Evolutionary conservation across 176 grass and related monocot species (phyloP).

Genomic region (Oryza glumipatula): DNA sequence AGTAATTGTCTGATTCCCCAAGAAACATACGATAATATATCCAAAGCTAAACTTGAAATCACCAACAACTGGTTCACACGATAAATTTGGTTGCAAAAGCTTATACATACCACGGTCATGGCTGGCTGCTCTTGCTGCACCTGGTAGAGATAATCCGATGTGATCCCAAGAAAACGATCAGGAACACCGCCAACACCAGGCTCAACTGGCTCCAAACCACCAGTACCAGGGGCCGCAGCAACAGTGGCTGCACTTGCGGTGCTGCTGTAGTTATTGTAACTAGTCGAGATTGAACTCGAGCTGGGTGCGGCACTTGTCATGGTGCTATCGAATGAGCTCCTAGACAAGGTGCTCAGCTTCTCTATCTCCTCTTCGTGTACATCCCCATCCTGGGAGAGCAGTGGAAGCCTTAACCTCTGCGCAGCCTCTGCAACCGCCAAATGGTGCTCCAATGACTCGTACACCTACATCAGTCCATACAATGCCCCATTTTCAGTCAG

Average conservation of each 20-base stretch:
- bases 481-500: background rate
- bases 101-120: slow-evolving; percentile 66
- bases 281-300: slow-evolving; percentile 61
- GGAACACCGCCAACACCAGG: slow-evolving; percentile 79
- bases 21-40: no score
- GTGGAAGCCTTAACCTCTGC: slow-evolving; percentile 87
- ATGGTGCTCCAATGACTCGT: slow-evolving; percentile 88
- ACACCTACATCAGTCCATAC: slow-evolving; percentile 51
- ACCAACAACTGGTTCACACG: background rate
- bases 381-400: slow-evolving; percentile 83
- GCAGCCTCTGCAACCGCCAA: slow-evolving; percentile 69
- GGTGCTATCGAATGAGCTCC: slow-evolving; percentile 81
- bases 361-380: slow-evolving; percentile 86
- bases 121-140: slow-evolving; percentile 74
- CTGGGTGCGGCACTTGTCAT: slow-evolving; percentile 66
- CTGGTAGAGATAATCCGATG: slow-evolving; percentile 80
- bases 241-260: slow-evolving; percentile 42
- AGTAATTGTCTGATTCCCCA: background rate
- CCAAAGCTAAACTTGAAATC: background rate
- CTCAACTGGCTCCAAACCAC: slow-evolving; percentile 55
- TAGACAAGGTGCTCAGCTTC: slow-evolving; percentile 76
- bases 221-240: slow-evolving; percentile 22
- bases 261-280: slow-evolving; percentile 80
- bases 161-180: slow-evolving; percentile 92
- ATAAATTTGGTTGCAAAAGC: background rate